A percentile compares a stretch with the other conserved stretches of the same genome.
These are phyloP conservation scores for Yamadazyma epiphylla DNA, from an alignment of 1,139 yeast species.

Conservation along the genomic window DNA sequence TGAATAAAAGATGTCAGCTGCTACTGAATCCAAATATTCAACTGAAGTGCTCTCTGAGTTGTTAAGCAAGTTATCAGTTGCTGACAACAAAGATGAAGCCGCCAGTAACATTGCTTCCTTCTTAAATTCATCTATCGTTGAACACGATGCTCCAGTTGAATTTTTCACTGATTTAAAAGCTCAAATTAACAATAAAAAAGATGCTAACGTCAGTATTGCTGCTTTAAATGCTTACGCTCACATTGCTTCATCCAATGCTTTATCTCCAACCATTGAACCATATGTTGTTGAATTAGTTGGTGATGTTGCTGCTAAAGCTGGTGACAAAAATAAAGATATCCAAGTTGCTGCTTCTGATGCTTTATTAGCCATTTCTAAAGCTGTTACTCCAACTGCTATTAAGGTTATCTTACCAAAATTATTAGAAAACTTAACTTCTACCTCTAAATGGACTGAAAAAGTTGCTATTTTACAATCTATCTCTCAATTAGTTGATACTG, in stretches of 20 bases:
- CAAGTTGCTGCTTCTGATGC: conserved; percentile 71
- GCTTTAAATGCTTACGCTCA: conserved; percentile 83
- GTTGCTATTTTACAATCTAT: conserved; percentile 83
- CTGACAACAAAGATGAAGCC: conserved; percentile 85
- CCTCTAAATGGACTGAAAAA: conserved; percentile 99
- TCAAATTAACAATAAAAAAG: conserved; percentile 69
- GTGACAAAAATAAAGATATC: conserved; percentile 82
- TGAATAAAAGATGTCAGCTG: conserved; percentile 50
- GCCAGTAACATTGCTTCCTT: conserved; percentile 89
- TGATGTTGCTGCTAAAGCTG: conserved; percentile 72
- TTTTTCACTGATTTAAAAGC: conserved; percentile 76
- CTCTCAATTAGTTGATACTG: conserved; percentile 85
- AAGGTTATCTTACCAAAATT: conserved; percentile 85
- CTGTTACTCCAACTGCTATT: conserved; percentile 90
- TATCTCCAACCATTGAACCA: conserved; percentile 94
- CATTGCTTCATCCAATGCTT: conserved; percentile 76
- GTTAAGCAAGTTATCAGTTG: conserved; percentile 88
- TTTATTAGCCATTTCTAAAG: conserved; percentile 69
- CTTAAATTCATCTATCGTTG: conserved; percentile 95
- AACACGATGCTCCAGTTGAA: conserved; percentile 94
- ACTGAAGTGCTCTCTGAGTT: conserved; percentile 89
- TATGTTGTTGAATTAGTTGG: conserved; percentile 74
- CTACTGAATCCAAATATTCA: conserved; percentile 62
- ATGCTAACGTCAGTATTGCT: conserved; percentile 56
- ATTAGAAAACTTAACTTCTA: conserved; percentile 60